A percentile compares a stretch with the other conserved stretches of the same genome.
phyloP scores from a whole-genome alignment of 176 grass and related monocot genomes.

The Miscanthus lutarioriparius region DNA sequence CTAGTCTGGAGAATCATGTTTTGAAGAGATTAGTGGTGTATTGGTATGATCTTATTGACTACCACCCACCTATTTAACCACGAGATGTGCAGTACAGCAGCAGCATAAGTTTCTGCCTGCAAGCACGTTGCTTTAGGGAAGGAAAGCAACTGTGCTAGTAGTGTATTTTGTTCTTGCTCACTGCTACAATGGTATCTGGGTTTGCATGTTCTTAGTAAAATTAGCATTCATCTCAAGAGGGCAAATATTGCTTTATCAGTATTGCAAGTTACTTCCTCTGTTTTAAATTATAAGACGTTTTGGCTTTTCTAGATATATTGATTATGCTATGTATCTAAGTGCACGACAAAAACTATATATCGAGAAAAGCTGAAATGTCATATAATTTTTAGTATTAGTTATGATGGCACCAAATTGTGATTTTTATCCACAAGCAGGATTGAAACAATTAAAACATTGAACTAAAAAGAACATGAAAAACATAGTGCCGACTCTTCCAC shows the following conservation, averaged over 20 bases:
- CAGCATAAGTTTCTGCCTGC: not conserved
- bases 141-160: slow-evolving; percentile 14
- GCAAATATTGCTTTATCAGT: not conserved
- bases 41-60: slow-evolving; percentile 14
- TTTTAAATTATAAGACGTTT: too few species aligned
- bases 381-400: not conserved
- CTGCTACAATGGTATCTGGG: not conserved
- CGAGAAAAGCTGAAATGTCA: too few species aligned
- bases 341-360: too few species aligned
- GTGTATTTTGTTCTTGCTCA: not conserved
- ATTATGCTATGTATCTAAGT: too few species aligned
- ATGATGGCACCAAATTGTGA: not conserved
- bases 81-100: not conserved
- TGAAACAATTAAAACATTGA: not conserved
- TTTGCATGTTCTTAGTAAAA: not conserved
- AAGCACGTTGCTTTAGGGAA: not conserved
- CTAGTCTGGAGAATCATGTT: not conserved
- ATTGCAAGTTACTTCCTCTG: not conserved
- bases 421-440: not conserved
- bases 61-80: not conserved
- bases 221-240: not conserved
- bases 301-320: too few species aligned
- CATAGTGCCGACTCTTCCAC: not conserved
- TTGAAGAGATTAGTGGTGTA: slow-evolving; percentile 13
- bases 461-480: not conserved